Base-by-base conservation (phyloP, 208 protist species). In the Leishmania amazonensis region DNA sequence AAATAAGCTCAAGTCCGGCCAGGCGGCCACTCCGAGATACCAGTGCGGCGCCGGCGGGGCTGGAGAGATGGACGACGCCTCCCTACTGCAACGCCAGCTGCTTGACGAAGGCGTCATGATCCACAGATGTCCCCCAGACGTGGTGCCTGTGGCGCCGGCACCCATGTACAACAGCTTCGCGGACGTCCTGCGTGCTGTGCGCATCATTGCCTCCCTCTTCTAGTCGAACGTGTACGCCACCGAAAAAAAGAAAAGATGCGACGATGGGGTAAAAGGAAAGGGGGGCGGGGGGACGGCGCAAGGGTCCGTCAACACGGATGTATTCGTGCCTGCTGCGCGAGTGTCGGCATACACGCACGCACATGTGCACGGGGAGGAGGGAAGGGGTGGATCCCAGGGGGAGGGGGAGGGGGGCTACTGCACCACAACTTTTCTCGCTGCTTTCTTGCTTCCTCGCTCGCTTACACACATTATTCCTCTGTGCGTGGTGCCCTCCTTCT, bases 141-240 rank as follows among this genome's bases (percentile, higher is more conserved):
- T 97, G 47, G 83, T 98, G 45, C 84, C 83, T n/a, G 54, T 98
- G 51, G 89, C 96, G 0, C 92, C 98, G 11, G 88, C 88, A 38
- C 96, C 98, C 9, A 83, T 99, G 65, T 99, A 99, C 89, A 99
- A 98, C 89, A 94, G 81, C 65, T 99, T 98, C 82, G 75, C 64
- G 49, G 98, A 99, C 79, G 91, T 99, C 21, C 82, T 95, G 53
- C 77, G 87, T n/a, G 85, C 84, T 7, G 91, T 91, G 68, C 91
- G 91, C 45, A 85, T 81, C 24, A 80, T 95, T 54, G 88, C 83
- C 24, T 78, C 80, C 40, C 81, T 86, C 60, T 92, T 95, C 81
- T 89, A 70, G 73, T 62, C 31, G 31, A 40, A 4, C 73, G 13
- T 9, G 49, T 40, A 17, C 17, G 7, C 15, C 15, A 3, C 62